phyloP scores from a whole-genome alignment of 2,329 filamentous ascomycete genomes.

The Curvularia verruculosa region DNA sequence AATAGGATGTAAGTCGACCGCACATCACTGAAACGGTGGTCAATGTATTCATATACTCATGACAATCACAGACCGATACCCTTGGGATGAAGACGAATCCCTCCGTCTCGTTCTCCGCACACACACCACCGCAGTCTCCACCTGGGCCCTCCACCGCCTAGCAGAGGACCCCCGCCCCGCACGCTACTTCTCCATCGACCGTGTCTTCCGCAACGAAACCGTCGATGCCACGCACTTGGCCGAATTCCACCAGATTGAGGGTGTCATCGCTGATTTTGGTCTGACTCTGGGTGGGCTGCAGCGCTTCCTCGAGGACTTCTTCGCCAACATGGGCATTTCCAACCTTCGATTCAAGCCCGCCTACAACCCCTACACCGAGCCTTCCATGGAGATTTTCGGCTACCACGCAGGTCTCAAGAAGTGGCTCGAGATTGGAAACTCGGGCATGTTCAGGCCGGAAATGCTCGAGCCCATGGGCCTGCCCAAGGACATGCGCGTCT shows the following conservation, averaged over 20 bases:
- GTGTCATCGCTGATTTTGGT: conserved; percentile 96
- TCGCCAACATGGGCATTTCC: conserved; percentile 90
- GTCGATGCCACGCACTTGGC: conserved; percentile 96
- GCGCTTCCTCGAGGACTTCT: conserved; percentile 95
- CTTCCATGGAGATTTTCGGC: conserved; percentile 94
- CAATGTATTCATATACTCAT: neutral
- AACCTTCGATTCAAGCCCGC: conserved; percentile 94
- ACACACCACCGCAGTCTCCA: conserved; percentile 91
- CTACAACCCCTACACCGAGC: conserved; percentile 81
- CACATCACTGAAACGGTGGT: too few relatives aligned
- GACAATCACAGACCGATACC: conserved; percentile 70
- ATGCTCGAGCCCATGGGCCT: conserved; percentile 96
- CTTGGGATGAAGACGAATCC: conserved; percentile 87
- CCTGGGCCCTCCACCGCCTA: conserved; percentile 88
- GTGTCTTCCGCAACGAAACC: conserved; percentile 96
- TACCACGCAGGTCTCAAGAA: conserved; percentile 72
- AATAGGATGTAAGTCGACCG: conserved; percentile 76
- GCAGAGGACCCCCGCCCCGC: conserved; percentile 82
- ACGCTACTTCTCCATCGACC: conserved; percentile 98
- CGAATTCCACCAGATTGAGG: conserved; percentile 98
- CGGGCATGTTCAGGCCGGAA: conserved; percentile 97
- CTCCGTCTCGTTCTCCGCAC: conserved; percentile 88
- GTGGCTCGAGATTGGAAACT: conserved; percentile 96
- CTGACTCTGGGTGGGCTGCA: conserved; percentile 91
- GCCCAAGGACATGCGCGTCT: conserved; percentile 88